A percentile compares a stretch with the other conserved stretches of the same genome.
Conservation (phyloP, 1,284 basidiomycete species). For the Ustilago tritici region DNA sequence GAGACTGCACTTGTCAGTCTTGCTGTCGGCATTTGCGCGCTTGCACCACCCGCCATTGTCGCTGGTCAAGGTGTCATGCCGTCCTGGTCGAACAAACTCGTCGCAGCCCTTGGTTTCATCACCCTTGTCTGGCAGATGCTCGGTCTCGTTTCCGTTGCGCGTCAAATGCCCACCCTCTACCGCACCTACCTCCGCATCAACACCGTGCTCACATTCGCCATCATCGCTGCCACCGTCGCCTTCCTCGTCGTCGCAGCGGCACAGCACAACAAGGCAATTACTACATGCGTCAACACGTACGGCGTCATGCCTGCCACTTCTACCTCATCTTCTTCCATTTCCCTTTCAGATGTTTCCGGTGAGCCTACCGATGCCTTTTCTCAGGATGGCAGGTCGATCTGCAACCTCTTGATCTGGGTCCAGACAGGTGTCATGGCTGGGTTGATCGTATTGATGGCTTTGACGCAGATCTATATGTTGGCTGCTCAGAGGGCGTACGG, state of each 20-base stretch:
- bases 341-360: constrained; percentile 14
- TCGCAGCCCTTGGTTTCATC: constrained; percentile 62
- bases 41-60: constrained; percentile 63
- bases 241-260: constrained; percentile 59
- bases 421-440: constrained; percentile 66
- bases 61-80: constrained; percentile 61
- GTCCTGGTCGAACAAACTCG: constrained; percentile 58
- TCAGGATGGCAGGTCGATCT: constrained; percentile 46
- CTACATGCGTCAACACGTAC: constrained; percentile 50
- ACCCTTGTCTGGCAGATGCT: constrained; percentile 62
- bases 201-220: constrained; percentile 56
- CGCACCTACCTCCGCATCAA: constrained; percentile 65
- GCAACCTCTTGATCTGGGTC: constrained; percentile 66
- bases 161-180: constrained; percentile 59
- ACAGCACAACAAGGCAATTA: constrained; percentile 51
- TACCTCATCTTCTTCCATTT: constrained; percentile 16
- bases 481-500: constrained; percentile 63
- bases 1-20: constrained; percentile 63
- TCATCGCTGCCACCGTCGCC: constrained; percentile 56
- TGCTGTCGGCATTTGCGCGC: constrained; percentile 57
- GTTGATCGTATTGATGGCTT: constrained; percentile 60
- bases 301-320: constrained; percentile 39
- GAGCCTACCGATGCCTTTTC: constrained; percentile 35
- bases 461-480: constrained; percentile 69
- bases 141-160: constrained; percentile 56